Conservation (phyloP, 192 early-diverging fungal species). For the Coemansia sp. region DNA sequence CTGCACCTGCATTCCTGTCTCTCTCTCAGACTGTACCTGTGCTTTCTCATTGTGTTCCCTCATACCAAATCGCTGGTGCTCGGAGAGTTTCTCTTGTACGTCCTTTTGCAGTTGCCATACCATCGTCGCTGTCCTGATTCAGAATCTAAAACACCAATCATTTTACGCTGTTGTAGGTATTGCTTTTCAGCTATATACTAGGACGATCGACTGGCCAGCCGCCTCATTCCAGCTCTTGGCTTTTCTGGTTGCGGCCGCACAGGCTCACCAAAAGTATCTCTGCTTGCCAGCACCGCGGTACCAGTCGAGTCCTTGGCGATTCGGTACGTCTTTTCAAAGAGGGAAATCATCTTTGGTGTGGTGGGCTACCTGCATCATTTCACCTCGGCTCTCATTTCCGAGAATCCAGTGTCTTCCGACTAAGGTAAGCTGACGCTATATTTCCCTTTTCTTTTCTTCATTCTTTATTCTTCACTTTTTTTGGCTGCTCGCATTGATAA, state of each 20-base stretch:
- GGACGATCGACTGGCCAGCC: neutral
- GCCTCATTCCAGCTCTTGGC: neutral
- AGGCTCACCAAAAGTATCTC: no score
- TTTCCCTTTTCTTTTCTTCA: neutral
- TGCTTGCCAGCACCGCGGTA: no score
- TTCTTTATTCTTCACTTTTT: no score
- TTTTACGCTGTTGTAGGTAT: neutral
- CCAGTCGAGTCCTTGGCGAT: neutral
- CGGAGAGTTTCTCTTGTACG: no score
- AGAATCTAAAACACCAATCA: neutral
- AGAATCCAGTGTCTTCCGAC: conserved; percentile 4
- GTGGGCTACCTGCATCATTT: neutral
- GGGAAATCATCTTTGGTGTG: neutral
- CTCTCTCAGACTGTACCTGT: no score
- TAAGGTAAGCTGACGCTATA: conserved; percentile 3
- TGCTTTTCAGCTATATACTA: neutral
- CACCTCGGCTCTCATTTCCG: neutral
- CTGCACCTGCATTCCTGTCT: neutral
- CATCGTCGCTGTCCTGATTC: neutral
- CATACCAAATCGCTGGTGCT: no score
- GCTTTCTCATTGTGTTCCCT: no score
- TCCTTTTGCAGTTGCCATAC: no score
- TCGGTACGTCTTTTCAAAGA: neutral
- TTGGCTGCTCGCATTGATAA: neutral
- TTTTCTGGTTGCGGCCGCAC: neutral